Percentiles rank a stretch among this genome's conserved stretches.
These are phyloP conservation scores for Batrachochytrium dendrobatidis DNA, from an alignment of 371 early-diverging fungal genomes.

Conservation along the genomic window DNA sequence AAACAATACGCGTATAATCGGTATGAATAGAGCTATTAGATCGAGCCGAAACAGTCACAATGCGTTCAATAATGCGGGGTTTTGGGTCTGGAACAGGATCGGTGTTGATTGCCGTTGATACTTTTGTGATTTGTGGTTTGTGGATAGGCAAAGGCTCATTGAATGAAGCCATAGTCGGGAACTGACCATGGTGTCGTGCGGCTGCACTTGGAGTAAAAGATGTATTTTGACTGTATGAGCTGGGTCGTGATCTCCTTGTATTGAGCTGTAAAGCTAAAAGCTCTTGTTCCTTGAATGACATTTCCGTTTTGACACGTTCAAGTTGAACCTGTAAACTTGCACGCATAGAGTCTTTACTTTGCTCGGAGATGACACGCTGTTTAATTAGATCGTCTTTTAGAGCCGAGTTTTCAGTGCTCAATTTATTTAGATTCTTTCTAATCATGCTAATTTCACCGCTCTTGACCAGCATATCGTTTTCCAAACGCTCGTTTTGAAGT, in stretches of 20 bases:
- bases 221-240: too few species aligned
- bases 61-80: not conserved
- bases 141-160: not conserved
- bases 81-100: not conserved
- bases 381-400: not conserved
- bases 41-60: not conserved
- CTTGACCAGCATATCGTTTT: not conserved
- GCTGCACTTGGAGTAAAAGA: too few species aligned
- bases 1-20: not conserved
- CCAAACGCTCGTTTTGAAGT: not conserved
- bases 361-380: not conserved
- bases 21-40: not conserved
- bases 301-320: not conserved
- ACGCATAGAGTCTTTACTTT: not conserved
- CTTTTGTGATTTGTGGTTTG: not conserved
- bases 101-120: not conserved
- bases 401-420: not conserved
- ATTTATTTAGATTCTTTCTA: not conserved
- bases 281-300: constrained; percentile 1
- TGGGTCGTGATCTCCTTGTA: too few species aligned
- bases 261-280: too few species aligned
- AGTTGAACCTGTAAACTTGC: not conserved
- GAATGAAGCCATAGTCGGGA: not conserved
- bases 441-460: not conserved
- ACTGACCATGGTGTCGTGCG: too few species aligned